Evolutionary conservation across 768 basidiomycete species (phyloP), one percentile per base, ranked within the genome.

Genomic region (Russula ochroleuca): DNA sequence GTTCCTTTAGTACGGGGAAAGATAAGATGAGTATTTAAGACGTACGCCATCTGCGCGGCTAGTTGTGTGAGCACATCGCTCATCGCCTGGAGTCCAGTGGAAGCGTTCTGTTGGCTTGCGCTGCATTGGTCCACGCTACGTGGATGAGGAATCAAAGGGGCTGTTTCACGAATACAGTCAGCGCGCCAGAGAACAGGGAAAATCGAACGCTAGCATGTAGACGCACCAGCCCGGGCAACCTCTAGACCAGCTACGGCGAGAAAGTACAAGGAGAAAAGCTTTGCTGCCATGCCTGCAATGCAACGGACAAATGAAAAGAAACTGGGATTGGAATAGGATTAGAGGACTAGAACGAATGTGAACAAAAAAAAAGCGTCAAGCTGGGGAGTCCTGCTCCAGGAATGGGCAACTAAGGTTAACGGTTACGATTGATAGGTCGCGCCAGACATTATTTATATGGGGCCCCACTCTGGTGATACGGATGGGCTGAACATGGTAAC

Each of bases 221-320:
- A 19, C 59, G 23, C 51, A 65, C 64, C 64, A 19, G 64, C 59
- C 14, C 31, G 37, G 25, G 55, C 49, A 6, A 31, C 33, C 54
- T 15, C 54, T 49, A 65, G 54, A 51, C 59, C 59, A 2, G 54
- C 64, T 25, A 33, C 33, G 15, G 38, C 54, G 45, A 65, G 48
- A 47, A 65, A n/a, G 45, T 61, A 65, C 1, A 65, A 15, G 7
- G 54, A 51, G 48, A 61, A 37, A 43, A 65, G 48, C 50, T 65
- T 65, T 45, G 41, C 47, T 17, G 54, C 40, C 63, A 57, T 65
- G 59, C 59, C 41, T 17, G 59, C 59, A 61, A 56, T 61, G 54
- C 31, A 55, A 56, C 47, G 54, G 38, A 45, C 6, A 10, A 52
- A 50, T 38, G 45, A 40, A 51, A 55, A 38, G 35, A 60, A 43